These are phyloP conservation scores for Pleurotus tuoliensis DNA, from an alignment of 768 basidiomycete genomes.

Conservation along the genomic window DNA sequence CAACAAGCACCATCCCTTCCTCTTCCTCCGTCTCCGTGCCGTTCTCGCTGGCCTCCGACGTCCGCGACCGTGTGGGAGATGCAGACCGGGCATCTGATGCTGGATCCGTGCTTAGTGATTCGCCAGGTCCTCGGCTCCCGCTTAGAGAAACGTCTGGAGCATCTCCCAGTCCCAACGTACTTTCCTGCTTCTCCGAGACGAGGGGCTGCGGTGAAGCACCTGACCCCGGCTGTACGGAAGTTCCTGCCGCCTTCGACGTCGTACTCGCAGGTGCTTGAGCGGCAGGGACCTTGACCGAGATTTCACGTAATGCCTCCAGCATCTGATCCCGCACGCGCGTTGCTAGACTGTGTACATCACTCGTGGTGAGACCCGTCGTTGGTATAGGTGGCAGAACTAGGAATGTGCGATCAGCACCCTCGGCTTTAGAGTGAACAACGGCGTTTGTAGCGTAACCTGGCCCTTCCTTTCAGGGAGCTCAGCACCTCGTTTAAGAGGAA, in stretches of 20 bases:
- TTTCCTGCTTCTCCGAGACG: neutral
- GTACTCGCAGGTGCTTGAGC: conserved; percentile 10
- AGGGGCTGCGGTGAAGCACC: conserved; percentile 5
- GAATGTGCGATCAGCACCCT: neutral
- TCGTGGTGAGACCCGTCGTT: conserved; percentile 65
- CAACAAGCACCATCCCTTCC: conserved; percentile 79
- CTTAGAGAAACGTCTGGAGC: conserved; percentile 1
- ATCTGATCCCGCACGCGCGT: conserved; percentile 72
- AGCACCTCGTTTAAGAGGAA: neutral
- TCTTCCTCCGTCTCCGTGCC: conserved; percentile 80
- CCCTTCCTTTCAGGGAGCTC: neutral
- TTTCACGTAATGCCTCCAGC: conserved; percentile 72
- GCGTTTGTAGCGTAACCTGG: too few relatives aligned
- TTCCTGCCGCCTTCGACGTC: neutral
- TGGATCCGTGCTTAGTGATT: conserved; percentile 26
- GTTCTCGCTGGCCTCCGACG: conserved; percentile 51
- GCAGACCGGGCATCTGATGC: conserved; percentile 19
- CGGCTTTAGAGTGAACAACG: neutral
- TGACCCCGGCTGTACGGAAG: conserved; percentile 9
- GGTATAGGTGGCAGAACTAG: conserved; percentile 88
- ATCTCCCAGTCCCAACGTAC: conserved; percentile 3
- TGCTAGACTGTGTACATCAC: conserved; percentile 68
- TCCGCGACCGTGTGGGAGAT: conserved; percentile 29
- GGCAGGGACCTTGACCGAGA: conserved; percentile 54
- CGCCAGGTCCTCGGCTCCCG: conserved; percentile 20